Percentiles rank a stretch among this genome's conserved stretches.
Evolutionary conservation across 2,329 filamentous ascomycete genomes (phyloP).

Genomic region (Davidsoniella australis): DNA sequence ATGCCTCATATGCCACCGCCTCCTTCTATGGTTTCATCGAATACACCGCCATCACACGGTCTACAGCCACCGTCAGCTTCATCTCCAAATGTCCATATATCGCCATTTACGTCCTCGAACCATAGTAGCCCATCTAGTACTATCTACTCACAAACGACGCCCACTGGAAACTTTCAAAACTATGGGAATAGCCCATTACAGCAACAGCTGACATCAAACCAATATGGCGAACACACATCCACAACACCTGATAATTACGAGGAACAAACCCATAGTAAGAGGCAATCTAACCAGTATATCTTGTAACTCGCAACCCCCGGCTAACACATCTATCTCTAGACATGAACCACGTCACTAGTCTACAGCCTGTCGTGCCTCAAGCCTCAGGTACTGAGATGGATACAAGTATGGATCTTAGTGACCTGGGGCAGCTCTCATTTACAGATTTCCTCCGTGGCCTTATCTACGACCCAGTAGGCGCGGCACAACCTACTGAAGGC

Average conservation of each 20-base stretch:
- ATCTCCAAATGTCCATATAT: not conserved
- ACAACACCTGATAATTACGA: not conserved
- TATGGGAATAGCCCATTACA: conserved; percentile 1
- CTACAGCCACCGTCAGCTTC: not conserved
- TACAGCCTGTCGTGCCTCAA: not conserved
- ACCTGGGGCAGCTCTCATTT: conserved; percentile 23
- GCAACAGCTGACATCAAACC: not conserved
- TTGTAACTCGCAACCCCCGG: no score
- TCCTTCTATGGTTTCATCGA: not conserved
- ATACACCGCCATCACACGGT: not conserved
- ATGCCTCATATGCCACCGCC: conserved; percentile 1
- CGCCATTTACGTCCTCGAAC: not conserved
- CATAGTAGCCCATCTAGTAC: not conserved
- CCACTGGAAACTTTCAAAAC: not conserved
- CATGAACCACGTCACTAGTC: not conserved
- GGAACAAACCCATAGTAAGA: no score
- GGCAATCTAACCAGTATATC: no score
- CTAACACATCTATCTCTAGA: not conserved
- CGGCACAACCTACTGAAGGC: conserved; percentile 20
- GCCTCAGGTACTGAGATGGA: no score
- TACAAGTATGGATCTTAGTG: not conserved
- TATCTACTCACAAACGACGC: not conserved
- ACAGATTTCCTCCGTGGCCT: conserved; percentile 34
- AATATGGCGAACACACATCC: not conserved
- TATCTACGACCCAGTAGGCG: conserved; percentile 27